Base-by-base conservation (phyloP, 2,329 filamentous ascomycete genomes). In the Epichloe sibirici region DNA sequence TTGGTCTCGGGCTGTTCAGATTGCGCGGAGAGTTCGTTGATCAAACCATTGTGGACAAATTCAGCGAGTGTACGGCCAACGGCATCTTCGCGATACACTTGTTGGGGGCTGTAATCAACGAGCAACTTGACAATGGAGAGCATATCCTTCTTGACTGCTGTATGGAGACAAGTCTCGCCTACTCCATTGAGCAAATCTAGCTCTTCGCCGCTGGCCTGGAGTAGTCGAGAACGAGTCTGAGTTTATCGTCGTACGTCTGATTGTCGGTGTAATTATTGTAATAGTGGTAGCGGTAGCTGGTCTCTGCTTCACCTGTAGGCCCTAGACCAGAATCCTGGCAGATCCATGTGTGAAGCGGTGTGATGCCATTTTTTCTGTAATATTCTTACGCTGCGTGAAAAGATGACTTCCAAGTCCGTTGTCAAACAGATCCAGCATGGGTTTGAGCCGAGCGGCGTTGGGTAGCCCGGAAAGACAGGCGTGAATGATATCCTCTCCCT, bases 1-100 rank as follows among this genome's bases (percentile, higher is more conserved):
- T 55, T 34, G 15, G 28, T 42, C 5, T 42, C 4, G 11, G 56
- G 5, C 3, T 28, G 37, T 1, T 57, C 34, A 8, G 62, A 64
- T 17, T 57, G 57, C 35, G 48, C 54, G 48, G n/a, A 74, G 65
- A 44, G 66, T 66, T 7, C 63, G 59, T 7, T 68, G 65, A 78
- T 68, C 55, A 75, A 74, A 1, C 66, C 65, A 50, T 86, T 82
- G 49, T 78, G 71, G 0, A 83, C 80, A 48, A 87, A 68, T 59
- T 93, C 87, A 31, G 76, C 73, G 0, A 88, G 84, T 0, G 87
- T 93, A 15, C 79, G 76, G 2, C 88, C 88, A 0, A 86, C 86
- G 0, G 86, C 80, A 58, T 90, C 90, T 64, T 93, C 88, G 23
- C 82, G 78, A 58, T 79, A 75, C 0, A 89, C 69, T 2, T 90